Base-by-base conservation (phyloP, 1,284 basidiomycete species). In the Butyriboletus appendiculatus region DNA sequence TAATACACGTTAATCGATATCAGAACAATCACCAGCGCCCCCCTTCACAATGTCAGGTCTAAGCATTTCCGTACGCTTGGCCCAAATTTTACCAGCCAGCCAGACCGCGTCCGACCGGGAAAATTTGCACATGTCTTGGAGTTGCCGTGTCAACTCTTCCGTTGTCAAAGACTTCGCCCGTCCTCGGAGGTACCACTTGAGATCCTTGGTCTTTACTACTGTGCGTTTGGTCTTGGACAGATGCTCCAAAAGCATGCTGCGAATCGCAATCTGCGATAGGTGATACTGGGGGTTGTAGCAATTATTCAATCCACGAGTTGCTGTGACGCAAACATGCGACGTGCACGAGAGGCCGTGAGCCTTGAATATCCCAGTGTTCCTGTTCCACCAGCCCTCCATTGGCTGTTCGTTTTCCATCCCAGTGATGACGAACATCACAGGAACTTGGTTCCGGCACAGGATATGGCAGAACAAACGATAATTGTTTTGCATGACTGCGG, bases 51-150 rank as follows among this genome's bases (percentile, higher is more conserved):
- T 9, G 1, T 52, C 43, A 15, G 44, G 18, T 9, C 20, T 44
- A 15, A 1, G 22, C 4, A 33, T 26, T 39, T 62, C 59, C 28
- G 7, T 45, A 33, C 64, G 62, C 20, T 47, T 48, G 2, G 44
- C 60, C 63, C 46, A 68, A 30, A 65, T 64, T 33, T 42, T 48
- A 5, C 37, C 37, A 11, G 61, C 65, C 42, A 65, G 33, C 3
- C 18, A 16, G 7, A 41, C 14, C 18, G 65, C 65, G 12, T 66
- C 65, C 34, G 32, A 26, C 2, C 9, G 52, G 15, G 35, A 0
- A 41, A 65, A 62, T 0, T 33, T 45, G 37, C 64, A 69, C 22
- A 20, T 53, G 3, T 48, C 48, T 33, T 62, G 50, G 16, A 65
- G 61, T 35, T 55, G 45, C 26, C 46, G 45, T n/a, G 44, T 48